These are phyloP conservation scores for Rhynchospora pubera DNA, from an alignment of 176 grass and related monocot species.

Conservation along the genomic window DNA sequence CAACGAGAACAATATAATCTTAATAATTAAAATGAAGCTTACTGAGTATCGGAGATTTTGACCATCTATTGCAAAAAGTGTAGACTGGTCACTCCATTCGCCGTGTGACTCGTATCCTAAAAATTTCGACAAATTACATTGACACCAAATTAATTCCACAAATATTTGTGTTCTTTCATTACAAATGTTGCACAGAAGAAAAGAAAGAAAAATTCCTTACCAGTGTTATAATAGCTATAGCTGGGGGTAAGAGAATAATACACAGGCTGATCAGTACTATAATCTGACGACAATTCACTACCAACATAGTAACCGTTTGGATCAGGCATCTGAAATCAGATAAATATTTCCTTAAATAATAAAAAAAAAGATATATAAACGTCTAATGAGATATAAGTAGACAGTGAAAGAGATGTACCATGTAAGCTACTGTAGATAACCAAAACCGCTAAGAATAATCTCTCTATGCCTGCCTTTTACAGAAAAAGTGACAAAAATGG, in stretches of 20 bases:
- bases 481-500: conserved; percentile 3
- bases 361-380: neutral
- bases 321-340: conserved; percentile 52
- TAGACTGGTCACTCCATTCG: conserved; percentile 42
- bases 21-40: conserved; percentile 13
- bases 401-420: conserved; percentile 30
- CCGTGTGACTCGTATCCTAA: conserved; percentile 47
- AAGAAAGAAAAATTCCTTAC: neutral
- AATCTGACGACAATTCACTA: conserved; percentile 30
- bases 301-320: conserved; percentile 38
- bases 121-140: neutral
- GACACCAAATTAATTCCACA: neutral
- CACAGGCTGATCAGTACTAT: conserved; percentile 46
- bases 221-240: conserved; percentile 51
- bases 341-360: conserved; percentile 14
- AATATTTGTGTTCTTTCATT: neutral
- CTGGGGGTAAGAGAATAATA: conserved; percentile 42
- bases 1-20: neutral
- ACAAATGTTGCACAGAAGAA: neutral
- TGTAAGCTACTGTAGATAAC: conserved; percentile 25
- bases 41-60: conserved; percentile 43
- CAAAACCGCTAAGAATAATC: conserved; percentile 21
- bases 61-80: conserved; percentile 45
- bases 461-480: neutral
- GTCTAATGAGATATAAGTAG: neutral